These are phyloP conservation scores for Penicillium canescens DNA, from an alignment of 495 filamentous ascomycete genomes.

Conservation along the genomic window DNA sequence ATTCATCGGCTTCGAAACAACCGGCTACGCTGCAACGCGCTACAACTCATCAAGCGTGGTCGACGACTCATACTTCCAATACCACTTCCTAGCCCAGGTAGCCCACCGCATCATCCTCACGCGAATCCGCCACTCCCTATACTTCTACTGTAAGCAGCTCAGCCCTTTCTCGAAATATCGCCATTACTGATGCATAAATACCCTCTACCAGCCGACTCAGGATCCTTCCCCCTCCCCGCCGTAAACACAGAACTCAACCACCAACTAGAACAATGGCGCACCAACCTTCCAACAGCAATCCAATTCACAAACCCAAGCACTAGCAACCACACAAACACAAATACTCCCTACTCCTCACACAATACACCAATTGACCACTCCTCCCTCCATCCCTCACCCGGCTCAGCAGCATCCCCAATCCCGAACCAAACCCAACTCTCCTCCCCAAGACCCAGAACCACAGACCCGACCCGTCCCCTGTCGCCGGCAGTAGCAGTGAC, in stretches of 20 bases:
- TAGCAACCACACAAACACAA: constrained; percentile 7
- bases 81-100: constrained; percentile 51
- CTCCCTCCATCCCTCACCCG: constrained; percentile 24
- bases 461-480: constrained; percentile 27
- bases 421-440: constrained; percentile 26
- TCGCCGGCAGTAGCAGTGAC: constrained; percentile 44
- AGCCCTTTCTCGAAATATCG: neutral
- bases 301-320: constrained; percentile 33
- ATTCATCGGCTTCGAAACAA: constrained; percentile 45
- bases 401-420: constrained; percentile 27
- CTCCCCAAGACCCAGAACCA: constrained; percentile 11
- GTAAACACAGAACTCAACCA: constrained; percentile 47
- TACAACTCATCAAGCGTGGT: constrained; percentile 31
- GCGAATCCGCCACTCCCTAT: constrained; percentile 48
- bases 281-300: constrained; percentile 42
- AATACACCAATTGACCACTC: constrained; percentile 10
- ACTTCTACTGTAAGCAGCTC: constrained; percentile 43
- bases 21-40: constrained; percentile 32
- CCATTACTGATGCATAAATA: neutral
- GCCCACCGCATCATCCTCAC: constrained; percentile 51
- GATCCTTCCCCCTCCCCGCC: constrained; percentile 45
- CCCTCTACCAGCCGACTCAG: constrained; percentile 38
- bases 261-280: constrained; percentile 50
- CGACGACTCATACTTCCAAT: constrained; percentile 51
- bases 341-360: constrained; percentile 20